Base-by-base conservation (phyloP, 2,329 filamentous ascomycete genomes). In the Eutypella sp. region DNA sequence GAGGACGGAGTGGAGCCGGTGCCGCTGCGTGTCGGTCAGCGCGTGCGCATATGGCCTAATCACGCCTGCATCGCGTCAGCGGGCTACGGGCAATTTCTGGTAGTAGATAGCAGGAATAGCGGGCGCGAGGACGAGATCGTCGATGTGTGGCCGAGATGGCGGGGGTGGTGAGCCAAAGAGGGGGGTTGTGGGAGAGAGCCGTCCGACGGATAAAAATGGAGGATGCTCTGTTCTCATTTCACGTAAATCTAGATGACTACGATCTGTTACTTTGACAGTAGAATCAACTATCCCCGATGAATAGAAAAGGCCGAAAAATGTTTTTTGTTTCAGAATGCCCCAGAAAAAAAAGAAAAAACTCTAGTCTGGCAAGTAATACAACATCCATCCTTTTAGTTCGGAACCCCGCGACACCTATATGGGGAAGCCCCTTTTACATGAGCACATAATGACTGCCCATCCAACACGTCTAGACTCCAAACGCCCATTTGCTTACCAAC, bases 31-130 rank as follows among this genome's bases (percentile, higher is more conserved):
- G 69, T 88, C 25, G 87, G 87, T 1, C 78, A 89, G 58, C 80
- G 81, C 57, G 66, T 91, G 22, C 72, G 81, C 47, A 69, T 92
- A 7, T 91, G 84, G 81, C 87, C 87, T 0, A 92, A 92, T 56
- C 88, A 93, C 67, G 81, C 87, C 29, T 93, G 88, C 61, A 84
- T 92, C 54, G 79, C 87, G 2, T 83, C 85, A 0, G 82, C 82
- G 0, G 78, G 79, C 23, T 87, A 84, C 66, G 81, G 76, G 2
- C 88, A 81, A 74, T 93, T 89, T 66, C 68, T 89, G 18, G 69
- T 92, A 27, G 80, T 91, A 2, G 87, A 92, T 64, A 81, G 79
- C 23, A 70, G 75, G 42, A 66, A 63, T 15, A 66, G 70, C 43
- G 74, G 72, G 0, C 69, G 71, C 19, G 74, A 79, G 53, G 73